A percentile compares a stretch with the other conserved stretches of the same genome.
Evolutionary conservation across 768 basidiomycete genomes (phyloP).

Genomic region (Lentinula raphanica): DNA sequence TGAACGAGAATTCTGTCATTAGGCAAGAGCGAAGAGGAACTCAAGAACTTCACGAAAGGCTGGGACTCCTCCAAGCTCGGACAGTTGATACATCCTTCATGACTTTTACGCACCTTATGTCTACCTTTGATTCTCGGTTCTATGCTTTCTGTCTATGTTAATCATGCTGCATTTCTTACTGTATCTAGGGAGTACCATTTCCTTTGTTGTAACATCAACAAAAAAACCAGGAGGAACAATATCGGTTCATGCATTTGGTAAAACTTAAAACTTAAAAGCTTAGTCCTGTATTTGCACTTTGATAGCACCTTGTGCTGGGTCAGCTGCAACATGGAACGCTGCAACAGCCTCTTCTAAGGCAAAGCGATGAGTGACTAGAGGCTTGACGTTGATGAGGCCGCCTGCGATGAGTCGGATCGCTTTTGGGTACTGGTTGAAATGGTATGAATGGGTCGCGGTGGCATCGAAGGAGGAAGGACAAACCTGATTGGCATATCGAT

Average conservation of each 20-base stretch:
- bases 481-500: conserved; percentile 63
- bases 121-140: background rate
- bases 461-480: background rate
- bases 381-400: conserved; percentile 64
- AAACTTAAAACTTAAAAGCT: no score
- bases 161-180: background rate
- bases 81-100: background rate
- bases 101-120: background rate
- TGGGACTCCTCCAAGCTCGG: background rate
- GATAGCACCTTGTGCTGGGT: conserved; percentile 61
- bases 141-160: background rate
- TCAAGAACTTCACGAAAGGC: background rate
- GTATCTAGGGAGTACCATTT: background rate
- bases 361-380: conserved; percentile 77
- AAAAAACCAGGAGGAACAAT: background rate
- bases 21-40: conserved; percentile 7
- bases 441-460: background rate
- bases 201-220: background rate
- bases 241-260: no score
- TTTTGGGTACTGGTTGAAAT: conserved; percentile 59
- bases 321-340: conserved; percentile 76
- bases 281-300: conserved; percentile 63
- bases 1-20: background rate
- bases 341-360: conserved; percentile 64
- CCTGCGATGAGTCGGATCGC: conserved; percentile 80